Evolutionary conservation across 176 grass and related monocot genomes (phyloP).

Genomic region (Oryza rufipogon): DNA sequence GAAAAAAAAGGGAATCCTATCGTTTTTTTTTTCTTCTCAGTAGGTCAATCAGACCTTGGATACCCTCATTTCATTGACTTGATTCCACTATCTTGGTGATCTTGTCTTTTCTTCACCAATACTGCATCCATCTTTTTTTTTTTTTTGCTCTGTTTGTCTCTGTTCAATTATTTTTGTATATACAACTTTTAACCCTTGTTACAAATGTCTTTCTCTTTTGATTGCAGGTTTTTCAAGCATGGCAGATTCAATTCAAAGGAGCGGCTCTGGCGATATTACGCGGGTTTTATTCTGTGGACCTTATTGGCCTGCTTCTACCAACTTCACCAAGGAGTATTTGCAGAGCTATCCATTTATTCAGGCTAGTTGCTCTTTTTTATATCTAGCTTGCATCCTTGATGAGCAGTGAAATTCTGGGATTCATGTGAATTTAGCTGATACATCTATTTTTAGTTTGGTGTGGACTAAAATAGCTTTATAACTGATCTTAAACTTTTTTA

Average conservation of each 20-base stretch:
- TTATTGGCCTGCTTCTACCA: slow-evolving; percentile 64
- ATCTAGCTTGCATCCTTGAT: background rate
- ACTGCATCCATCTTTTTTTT: background rate
- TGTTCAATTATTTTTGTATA: background rate
- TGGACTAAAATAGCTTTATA: background rate
- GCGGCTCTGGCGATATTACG: slow-evolving; percentile 29
- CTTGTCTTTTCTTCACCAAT: background rate
- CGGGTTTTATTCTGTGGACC: slow-evolving; percentile 81
- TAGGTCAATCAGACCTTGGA: background rate
- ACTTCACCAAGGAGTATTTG: slow-evolving; percentile 81
- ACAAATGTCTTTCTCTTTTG: background rate
- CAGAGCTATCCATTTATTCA: slow-evolving; percentile 78
- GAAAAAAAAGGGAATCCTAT: background rate
- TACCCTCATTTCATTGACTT: background rate
- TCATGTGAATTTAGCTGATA: background rate
- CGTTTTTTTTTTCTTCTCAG: background rate
- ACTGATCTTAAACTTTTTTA: background rate
- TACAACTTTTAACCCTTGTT: background rate
- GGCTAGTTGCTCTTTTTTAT: slow-evolving; percentile 42
- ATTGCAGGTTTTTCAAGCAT: slow-evolving; percentile 59
- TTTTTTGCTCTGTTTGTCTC: background rate
- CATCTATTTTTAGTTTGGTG: background rate
- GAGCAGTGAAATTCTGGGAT: background rate
- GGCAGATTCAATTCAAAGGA: slow-evolving; percentile 33
- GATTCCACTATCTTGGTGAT: background rate